Percentiles rank a stretch among this genome's conserved stretches.
phyloP scores from a whole-genome alignment of 2,329 filamentous ascomycete genomes.

The Diaporthe sp. region DNA sequence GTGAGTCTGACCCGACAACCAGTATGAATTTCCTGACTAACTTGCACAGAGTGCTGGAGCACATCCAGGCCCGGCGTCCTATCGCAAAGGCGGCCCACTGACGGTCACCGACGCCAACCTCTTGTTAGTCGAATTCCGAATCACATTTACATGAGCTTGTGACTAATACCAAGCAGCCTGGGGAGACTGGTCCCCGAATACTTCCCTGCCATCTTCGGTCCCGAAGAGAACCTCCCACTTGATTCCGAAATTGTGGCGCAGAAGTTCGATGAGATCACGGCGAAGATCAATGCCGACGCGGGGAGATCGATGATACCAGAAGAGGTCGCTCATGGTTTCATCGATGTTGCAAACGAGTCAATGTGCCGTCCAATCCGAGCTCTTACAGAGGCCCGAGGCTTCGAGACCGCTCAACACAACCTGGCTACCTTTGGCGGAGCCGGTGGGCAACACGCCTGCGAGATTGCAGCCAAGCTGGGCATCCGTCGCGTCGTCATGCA shows the following conservation, averaged over 20 bases:
- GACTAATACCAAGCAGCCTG: constrained; percentile 57
- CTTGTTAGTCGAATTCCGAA: constrained; percentile 13
- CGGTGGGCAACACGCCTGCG: constrained; percentile 72
- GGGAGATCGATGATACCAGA: constrained; percentile 50
- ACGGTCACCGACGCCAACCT: constrained; percentile 80
- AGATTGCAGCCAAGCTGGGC: constrained; percentile 56
- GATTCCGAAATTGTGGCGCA: constrained; percentile 56
- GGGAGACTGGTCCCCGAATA: constrained; percentile 71
- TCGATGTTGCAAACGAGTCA: constrained; percentile 82
- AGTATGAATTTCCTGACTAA: not conserved
- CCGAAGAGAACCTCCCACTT: constrained; percentile 71
- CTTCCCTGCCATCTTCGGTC: constrained; percentile 81
- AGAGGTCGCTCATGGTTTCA: constrained; percentile 76
- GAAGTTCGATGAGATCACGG: constrained; percentile 59
- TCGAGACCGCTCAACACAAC: constrained; percentile 71
- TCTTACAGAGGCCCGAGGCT: constrained; percentile 71
- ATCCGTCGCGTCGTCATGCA: constrained; percentile 60
- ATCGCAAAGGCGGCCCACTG: constrained; percentile 77
- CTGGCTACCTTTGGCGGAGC: constrained; percentile 73
- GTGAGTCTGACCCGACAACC: not conserved
- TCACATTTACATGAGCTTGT: constrained; percentile 53
- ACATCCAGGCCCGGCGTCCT: constrained; percentile 80
- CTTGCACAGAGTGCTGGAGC: constrained; percentile 73
- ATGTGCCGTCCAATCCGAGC: constrained; percentile 84
- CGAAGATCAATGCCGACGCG: constrained; percentile 56